These are phyloP conservation scores for Aphanomyces euteiches DNA, from an alignment of 352 stramenopile genomes.

Conservation along the genomic window DNA sequence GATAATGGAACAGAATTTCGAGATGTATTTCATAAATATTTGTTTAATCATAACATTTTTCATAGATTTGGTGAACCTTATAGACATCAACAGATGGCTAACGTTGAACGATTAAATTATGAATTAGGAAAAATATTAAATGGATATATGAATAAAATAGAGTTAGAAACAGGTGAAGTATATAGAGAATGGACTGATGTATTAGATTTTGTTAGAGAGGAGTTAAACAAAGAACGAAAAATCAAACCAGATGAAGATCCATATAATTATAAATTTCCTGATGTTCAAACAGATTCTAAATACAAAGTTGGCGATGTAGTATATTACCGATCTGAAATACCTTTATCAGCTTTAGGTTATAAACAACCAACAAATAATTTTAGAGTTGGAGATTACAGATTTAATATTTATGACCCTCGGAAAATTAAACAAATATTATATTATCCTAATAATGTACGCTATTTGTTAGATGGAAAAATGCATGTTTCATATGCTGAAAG, in stretches of 20 bases:
- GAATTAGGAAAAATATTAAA: constrained; percentile 13
- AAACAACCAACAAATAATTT: constrained; percentile 20
- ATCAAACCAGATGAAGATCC: constrained; percentile 13
- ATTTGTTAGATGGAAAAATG: background rate
- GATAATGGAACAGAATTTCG: too few species aligned
- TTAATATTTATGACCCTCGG: background rate
- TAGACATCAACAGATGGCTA: too few species aligned
- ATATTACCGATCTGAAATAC: constrained; percentile 6
- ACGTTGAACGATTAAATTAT: too few species aligned
- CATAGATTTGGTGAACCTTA: too few species aligned
- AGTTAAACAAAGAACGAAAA: constrained; percentile 30
- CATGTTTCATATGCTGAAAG: background rate
- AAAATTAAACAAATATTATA: constrained; percentile 9
- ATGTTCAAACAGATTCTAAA: constrained; percentile 26
- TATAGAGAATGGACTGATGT: constrained; percentile 15
- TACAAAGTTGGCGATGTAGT: constrained; percentile 25
- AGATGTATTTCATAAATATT: too few species aligned
- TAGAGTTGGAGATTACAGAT: constrained; percentile 21
- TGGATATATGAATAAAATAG: constrained; percentile 26
- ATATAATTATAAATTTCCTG: constrained; percentile 7
- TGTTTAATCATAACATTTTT: too few species aligned
- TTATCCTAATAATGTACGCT: background rate
- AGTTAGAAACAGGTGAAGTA: constrained; percentile 15
- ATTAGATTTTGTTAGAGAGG: constrained; percentile 8
- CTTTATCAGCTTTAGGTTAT: constrained; percentile 27